These are phyloP conservation scores for Insectozyma bohioensis DNA, from an alignment of 1,139 yeast species.

Conservation along the genomic window DNA sequence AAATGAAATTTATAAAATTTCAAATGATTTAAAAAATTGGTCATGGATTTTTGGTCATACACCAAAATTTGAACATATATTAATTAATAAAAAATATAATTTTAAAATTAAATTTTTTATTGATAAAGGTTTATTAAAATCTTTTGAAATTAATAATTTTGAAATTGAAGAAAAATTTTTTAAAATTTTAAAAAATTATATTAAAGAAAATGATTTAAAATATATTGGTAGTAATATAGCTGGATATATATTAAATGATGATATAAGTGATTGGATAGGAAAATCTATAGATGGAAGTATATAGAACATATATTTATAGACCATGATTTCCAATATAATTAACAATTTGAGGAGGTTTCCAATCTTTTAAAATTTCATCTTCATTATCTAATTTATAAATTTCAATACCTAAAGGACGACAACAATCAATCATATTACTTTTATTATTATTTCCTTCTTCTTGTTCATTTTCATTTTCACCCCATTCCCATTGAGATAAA, in stretches of 20 bases:
- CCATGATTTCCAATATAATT: slow-evolving; percentile 61
- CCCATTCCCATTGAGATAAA: slow-evolving; percentile 71
- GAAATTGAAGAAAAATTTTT: slow-evolving; percentile 21
- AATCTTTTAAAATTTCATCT: slow-evolving; percentile 38
- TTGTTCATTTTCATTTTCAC: slow-evolving; percentile 47
- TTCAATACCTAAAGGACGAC: slow-evolving; percentile 64
- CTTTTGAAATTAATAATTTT: slow-evolving; percentile 19
- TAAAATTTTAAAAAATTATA: slow-evolving; percentile 27
- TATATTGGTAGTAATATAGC: slow-evolving; percentile 47
- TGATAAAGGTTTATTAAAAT: slow-evolving; percentile 34
- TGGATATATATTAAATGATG: slow-evolving; percentile 45
- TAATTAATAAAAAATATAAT: slow-evolving; percentile 31
- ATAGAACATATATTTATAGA: slow-evolving; percentile 33
- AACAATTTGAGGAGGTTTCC: slow-evolving; percentile 53
- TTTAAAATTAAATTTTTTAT: slow-evolving; percentile 39
- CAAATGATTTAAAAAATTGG: slow-evolving; percentile 54
- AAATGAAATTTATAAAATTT: slow-evolving; percentile 40
- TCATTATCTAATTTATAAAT: slow-evolving; percentile 53
- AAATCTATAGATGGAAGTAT: slow-evolving; percentile 46
- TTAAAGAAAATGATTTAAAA: slow-evolving; percentile 23
- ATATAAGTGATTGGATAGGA: slow-evolving; percentile 49
- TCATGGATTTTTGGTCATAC: slow-evolving; percentile 73
- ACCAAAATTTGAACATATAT: slow-evolving; percentile 57
- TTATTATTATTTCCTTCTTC: slow-evolving; percentile 22
- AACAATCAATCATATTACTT: slow-evolving; percentile 57